A percentile compares a stretch with the other conserved stretches of the same genome.
Conservation (phyloP, 176 grass and related monocot species). For the Pharus latifolius region DNA sequence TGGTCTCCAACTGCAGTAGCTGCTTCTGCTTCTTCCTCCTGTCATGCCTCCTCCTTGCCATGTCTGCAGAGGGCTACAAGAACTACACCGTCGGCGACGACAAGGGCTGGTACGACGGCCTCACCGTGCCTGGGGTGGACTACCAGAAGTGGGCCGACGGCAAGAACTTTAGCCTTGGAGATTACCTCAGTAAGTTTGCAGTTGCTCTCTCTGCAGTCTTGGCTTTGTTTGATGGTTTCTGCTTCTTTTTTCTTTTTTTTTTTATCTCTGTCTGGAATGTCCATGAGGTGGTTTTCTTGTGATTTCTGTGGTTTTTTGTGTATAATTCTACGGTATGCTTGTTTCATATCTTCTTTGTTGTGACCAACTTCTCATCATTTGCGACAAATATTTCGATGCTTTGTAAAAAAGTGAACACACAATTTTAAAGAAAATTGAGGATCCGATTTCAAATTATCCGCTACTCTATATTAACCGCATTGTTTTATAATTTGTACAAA, state of each 20-base stretch:
- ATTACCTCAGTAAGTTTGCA: constrained; percentile 84
- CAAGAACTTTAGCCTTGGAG: constrained; percentile 91
- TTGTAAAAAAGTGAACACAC: no score
- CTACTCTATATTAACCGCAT: neutral
- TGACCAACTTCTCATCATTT: no score
- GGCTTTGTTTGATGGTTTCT: no score
- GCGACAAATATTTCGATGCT: no score
- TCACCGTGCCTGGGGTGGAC: constrained; percentile 39
- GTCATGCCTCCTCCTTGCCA: neutral
- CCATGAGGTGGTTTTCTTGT: neutral
- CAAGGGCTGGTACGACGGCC: constrained; percentile 79
- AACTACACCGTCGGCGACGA: constrained; percentile 96
- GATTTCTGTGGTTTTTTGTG: neutral
- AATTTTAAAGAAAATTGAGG: no score
- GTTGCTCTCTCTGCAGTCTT: neutral
- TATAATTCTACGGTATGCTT: no score
- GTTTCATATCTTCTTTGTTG: no score
- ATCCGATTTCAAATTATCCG: no score
- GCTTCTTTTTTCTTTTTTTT: no score
- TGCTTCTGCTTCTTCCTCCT: neutral
- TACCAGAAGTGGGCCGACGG: constrained; percentile 86
- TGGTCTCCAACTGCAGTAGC: constrained; percentile 17
- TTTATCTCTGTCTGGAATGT: neutral
- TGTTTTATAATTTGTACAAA: no score
- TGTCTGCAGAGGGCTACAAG: constrained; percentile 36